Evolutionary conservation across 2,329 filamentous ascomycete species (phyloP), one percentile per base, ranked within the genome.

Genomic region (Rhinocladiella mackenziei): DNA sequence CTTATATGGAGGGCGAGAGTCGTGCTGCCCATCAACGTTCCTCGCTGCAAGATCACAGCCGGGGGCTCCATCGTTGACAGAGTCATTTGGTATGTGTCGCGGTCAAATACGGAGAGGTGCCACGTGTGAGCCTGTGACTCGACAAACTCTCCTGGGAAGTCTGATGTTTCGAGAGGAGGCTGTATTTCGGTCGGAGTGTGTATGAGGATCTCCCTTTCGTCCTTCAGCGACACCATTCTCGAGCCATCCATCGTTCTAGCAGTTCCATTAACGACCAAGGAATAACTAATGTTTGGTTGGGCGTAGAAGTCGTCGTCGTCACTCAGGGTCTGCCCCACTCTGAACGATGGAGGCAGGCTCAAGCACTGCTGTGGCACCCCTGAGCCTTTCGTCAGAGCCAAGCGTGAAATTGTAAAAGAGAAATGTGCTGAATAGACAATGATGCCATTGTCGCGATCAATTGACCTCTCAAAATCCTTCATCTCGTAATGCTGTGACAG

Each of bases 381-480:
- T 6, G 13, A n/a, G 14, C 31, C 18, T 34, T 11, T 5, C 18
- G 31, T n/a, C 8, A 17, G 14, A n/a, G 11, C 31, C 31, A n/a
- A 34, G 11, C 18, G 14, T 5, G 31, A 34, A 38, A 39, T 29
- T 13, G 30, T 39, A 29, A 39, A 39, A 26, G 14, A 13, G 19
- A 39, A 39, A 13, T 30, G 37, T 30, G 37, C n/a, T 14, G 23
- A 28, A 26, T 26, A 30, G 11, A 15, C 11, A 39, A 18, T 14
- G n/a, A 39, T 9, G 5, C 22, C 25, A 15, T 22, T n/a, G 4
- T 29, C 9, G 18, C 13, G 18, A 19, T 13, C 23, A 17, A 30
- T 39, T 39, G 15, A 29, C 18, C 18, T 29, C 30, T 30, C 37
- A 18, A 39, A 39, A 29, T 30, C 15, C 5, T 39, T 13, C 10